Evolutionary conservation across 2,329 filamentous ascomycete genomes (phyloP).

Genomic region (Trichoderma sp.): DNA sequence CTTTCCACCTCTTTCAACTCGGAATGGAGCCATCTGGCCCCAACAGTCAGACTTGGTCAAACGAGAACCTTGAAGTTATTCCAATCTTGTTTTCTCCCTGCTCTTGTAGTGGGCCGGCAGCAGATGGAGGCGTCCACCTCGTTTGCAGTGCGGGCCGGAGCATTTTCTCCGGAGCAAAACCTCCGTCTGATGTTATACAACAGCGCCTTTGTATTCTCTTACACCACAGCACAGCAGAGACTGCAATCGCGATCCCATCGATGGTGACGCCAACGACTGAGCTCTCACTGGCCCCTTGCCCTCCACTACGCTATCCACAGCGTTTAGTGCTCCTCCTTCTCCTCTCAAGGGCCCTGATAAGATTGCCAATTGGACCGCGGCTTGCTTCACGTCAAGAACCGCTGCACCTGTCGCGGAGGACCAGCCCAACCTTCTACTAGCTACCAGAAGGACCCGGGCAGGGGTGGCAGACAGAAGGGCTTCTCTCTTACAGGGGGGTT

Average conservation of each 20-base stretch:
- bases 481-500: not conserved
- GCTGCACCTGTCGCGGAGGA: not conserved
- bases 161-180: not conserved
- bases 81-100: not conserved
- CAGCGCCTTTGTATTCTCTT: not conserved
- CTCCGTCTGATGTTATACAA: slow-evolving; percentile 1
- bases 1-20: slow-evolving; percentile 6
- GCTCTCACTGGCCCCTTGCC: not conserved
- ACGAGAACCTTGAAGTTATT: not conserved
- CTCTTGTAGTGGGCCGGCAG: not conserved
- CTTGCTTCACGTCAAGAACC: not conserved
- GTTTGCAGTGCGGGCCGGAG: not conserved
- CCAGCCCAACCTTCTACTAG: not conserved
- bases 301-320: not conserved
- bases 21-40: slow-evolving; percentile 6
- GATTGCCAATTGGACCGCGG: not conserved
- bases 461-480: not conserved
- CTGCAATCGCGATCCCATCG: not conserved
- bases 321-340: not conserved
- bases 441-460: not conserved
- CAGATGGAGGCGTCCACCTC: not conserved
- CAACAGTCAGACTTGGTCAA: not conserved
- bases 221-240: not conserved
- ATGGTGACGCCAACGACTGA: slow-evolving; percentile 3
- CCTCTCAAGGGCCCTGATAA: not conserved